Base-by-base conservation (phyloP, 2,329 filamentous ascomycete genomes). In the Scolecobasidium constrictum region DNA sequence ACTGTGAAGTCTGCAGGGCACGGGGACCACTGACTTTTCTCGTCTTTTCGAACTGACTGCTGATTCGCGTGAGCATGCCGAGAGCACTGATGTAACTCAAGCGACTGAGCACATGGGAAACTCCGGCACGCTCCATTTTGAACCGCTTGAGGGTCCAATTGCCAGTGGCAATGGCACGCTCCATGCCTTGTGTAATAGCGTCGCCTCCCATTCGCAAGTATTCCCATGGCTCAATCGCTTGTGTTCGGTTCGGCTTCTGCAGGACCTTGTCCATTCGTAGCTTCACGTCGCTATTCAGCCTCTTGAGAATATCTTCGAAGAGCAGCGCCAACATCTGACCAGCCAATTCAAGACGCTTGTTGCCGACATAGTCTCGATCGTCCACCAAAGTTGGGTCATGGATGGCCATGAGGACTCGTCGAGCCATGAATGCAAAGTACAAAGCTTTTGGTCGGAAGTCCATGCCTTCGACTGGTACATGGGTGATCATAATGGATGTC, bases 1-100 rank as follows among this genome's bases (percentile, higher is more conserved):
- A 98, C 52, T 98, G 92, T 1, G 92, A 98, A 5, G 92, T 88
- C 57, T 98, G 92, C 38, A 98, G 71, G 15, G 93, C 92, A 74
- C 92, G 81, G 54, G 93, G 92, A 50, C 93, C 93, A 57, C 82
- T 88, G 47, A 98, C 88, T 64, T 98, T 98, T 53, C 92, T 72
- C 2, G 92, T 96, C 72, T 98, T 98, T 60, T 98, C 92, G 56
- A 98, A 98, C 66, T 98, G 92, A 73, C 85, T 93, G 61, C 83
- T 92, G 56, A 98, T 96, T 61, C 92, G 77, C 12, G 92, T 98
- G 92, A 98, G 98, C 93, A 98, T 98, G 48, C 93, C 93, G 20
- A 98, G 75, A 20, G 92, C 92, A 49, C 83, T 85, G 60, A 98
- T 95, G 58, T 96, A 98, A 62, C 90, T 96, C 43, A 98, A 71